Percentiles rank a stretch among this genome's conserved stretches.
Evolutionary conservation across 768 basidiomycete genomes (phyloP).

Genomic region (Termitomyces bulborhizus): DNA sequence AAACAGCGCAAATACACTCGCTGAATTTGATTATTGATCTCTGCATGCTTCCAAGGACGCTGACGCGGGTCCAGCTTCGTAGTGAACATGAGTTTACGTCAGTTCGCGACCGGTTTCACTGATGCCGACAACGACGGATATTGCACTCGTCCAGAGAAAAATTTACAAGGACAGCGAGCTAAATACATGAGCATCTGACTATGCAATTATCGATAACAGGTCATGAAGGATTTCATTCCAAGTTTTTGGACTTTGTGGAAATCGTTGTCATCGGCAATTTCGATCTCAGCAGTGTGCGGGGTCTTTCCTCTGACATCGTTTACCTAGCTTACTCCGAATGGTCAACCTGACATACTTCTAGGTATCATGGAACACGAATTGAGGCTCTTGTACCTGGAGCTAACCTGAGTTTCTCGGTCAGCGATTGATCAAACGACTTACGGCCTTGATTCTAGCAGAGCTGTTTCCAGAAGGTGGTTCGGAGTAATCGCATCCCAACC

Average conservation of each 20-base stretch:
- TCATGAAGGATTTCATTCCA: not conserved
- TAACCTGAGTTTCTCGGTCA: constrained; percentile 11
- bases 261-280: not conserved
- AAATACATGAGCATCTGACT: not conserved
- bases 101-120: not conserved
- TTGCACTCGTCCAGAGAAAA: not conserved
- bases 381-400: constrained; percentile 3
- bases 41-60: not conserved
- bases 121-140: not conserved
- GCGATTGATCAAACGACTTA: not conserved
- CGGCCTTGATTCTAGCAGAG: not conserved
- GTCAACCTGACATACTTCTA: constrained; percentile 2
- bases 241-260: not conserved
- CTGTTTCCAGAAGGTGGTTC: constrained; percentile 4
- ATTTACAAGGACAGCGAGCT: not conserved
- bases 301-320: not conserved
- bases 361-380: not conserved
- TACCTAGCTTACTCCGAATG: constrained; percentile 2
- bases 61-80: not conserved
- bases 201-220: not conserved
- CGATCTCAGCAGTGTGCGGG: constrained; percentile 1
- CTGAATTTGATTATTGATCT: not conserved
- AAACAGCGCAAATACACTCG: not conserved
- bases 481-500: constrained; percentile 4
- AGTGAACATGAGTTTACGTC: not conserved